Evolutionary conservation across 176 grass and related monocot genomes (phyloP).

Genomic region (Avena insularis): DNA sequence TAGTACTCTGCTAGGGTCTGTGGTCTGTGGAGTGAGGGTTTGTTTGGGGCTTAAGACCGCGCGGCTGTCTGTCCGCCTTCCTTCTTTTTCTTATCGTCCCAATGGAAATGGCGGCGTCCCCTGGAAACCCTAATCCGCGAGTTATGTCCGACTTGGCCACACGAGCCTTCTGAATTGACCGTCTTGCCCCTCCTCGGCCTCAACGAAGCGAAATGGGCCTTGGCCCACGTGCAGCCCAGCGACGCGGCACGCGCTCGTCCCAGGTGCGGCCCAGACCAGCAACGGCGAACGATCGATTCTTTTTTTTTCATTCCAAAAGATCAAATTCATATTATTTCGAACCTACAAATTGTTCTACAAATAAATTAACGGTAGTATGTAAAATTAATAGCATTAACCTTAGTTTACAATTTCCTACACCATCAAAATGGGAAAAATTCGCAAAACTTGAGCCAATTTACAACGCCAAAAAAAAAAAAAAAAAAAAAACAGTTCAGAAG

Average conservation of each 20-base stretch:
- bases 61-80: background rate
- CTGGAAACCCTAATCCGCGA: conserved; percentile 24
- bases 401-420: background rate
- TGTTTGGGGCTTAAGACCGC: background rate
- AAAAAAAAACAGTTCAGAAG: background rate
- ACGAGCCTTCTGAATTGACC: background rate
- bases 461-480: background rate
- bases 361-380: too few relatives aligned
- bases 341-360: too few relatives aligned
- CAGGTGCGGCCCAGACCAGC: background rate
- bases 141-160: background rate
- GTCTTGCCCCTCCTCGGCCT: background rate
- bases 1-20: too few relatives aligned
- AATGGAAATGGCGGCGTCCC: conserved; percentile 29
- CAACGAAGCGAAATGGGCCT: background rate
- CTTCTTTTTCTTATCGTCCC: background rate
- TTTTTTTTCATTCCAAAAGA: too few relatives aligned
- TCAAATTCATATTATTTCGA: too few relatives aligned
- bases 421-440: background rate
- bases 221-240: background rate
- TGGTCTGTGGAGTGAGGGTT: too few relatives aligned
- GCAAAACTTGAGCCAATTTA: background rate
- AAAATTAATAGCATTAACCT: too few relatives aligned
- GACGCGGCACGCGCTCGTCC: too few relatives aligned
- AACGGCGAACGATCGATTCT: too few relatives aligned